These are phyloP conservation scores for Neocallimastix lanati DNA, from an alignment of 192 early-diverging fungal genomes.

Conservation along the genomic window DNA sequence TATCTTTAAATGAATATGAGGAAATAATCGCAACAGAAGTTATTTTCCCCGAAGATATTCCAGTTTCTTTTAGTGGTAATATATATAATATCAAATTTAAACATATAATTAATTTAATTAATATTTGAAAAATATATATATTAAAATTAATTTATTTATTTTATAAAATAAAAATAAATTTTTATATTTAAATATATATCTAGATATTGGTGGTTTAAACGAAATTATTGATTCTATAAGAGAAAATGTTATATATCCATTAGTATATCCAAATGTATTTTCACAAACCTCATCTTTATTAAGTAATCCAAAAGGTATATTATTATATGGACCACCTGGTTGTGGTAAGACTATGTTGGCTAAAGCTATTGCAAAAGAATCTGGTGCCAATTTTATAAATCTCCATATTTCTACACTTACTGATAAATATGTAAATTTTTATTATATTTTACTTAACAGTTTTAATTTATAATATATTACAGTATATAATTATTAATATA, in stretches of 20 bases:
- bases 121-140: too few species aligned
- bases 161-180: too few species aligned
- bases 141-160: too few species aligned
- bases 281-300: constrained; percentile 61
- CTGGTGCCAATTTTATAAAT: constrained; percentile 94
- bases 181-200: too few species aligned
- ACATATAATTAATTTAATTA: not conserved
- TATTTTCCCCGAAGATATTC: constrained; percentile 78
- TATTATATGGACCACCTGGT: constrained; percentile 88
- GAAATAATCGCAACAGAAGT: constrained; percentile 85
- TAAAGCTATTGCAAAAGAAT: constrained; percentile 92
- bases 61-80: constrained; percentile 60
- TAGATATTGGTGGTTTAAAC: constrained; percentile 87
- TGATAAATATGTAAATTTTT: constrained; percentile 79
- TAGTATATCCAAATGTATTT: constrained; percentile 83
- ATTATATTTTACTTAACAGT: too few species aligned
- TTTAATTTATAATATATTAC: too few species aligned
- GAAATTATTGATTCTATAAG: constrained; percentile 74
- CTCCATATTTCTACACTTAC: constrained; percentile 89
- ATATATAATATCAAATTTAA: not conserved
- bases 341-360: constrained; percentile 99
- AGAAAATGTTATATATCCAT: constrained; percentile 91
- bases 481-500: too few species aligned
- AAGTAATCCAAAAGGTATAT: constrained; percentile 81
- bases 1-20: constrained; percentile 84